Evolutionary conservation across 768 basidiomycete species (phyloP).

Genomic region (Russula foetens): DNA sequence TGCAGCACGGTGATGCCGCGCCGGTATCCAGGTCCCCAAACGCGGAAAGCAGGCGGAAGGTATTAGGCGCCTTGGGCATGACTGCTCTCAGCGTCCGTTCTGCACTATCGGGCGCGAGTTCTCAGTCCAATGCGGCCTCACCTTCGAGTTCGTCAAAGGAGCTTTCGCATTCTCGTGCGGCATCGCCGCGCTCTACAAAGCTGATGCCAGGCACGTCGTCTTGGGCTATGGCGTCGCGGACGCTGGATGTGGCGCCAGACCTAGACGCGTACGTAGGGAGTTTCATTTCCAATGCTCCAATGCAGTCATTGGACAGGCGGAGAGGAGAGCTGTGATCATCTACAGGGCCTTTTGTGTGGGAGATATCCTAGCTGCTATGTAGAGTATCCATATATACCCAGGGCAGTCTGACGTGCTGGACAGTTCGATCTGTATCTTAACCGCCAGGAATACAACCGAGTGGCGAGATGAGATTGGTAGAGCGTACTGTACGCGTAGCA

Average conservation of each 20-base stretch:
- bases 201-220: slow-evolving; percentile 30
- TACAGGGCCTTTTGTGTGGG: background rate
- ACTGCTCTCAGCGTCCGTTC: slow-evolving; percentile 27
- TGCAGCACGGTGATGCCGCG: slow-evolving; percentile 38
- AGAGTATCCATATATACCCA: background rate
- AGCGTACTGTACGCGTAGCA: background rate
- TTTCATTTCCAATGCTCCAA: background rate
- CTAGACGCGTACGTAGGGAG: slow-evolving; percentile 15
- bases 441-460: background rate
- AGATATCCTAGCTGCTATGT: background rate
- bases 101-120: slow-evolving; percentile 23
- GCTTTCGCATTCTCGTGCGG: slow-evolving; percentile 22
- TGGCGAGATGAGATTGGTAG: too few species aligned
- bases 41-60: slow-evolving; percentile 23
- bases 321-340: background rate
- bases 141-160: slow-evolving; percentile 9
- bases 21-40: background rate
- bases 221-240: slow-evolving; percentile 27
- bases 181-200: slow-evolving; percentile 22
- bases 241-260: slow-evolving; percentile 20
- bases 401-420: background rate
- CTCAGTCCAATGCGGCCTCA: slow-evolving; percentile 6
- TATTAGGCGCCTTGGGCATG: slow-evolving; percentile 28
- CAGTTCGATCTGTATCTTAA: background rate
- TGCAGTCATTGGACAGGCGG: background rate